phyloP scores from a whole-genome alignment of 1,139 yeast genomes.

The Candida buenavistaensis region DNA sequence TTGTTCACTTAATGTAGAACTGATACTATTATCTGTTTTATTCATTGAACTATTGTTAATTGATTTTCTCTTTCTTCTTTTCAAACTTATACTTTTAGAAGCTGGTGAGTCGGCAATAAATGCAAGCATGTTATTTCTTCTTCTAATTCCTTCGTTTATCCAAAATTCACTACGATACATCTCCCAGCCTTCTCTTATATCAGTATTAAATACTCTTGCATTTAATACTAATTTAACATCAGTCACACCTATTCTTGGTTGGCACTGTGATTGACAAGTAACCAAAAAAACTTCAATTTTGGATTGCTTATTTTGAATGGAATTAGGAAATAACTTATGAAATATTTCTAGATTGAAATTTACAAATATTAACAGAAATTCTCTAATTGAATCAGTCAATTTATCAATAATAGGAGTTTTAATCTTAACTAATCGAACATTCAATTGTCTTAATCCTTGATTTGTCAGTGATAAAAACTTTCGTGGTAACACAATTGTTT shows the following conservation, averaged over 20 bases:
- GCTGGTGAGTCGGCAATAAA: slow-evolving; percentile 24
- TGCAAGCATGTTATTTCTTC: slow-evolving; percentile 49
- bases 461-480: slow-evolving; percentile 77
- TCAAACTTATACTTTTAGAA: slow-evolving; percentile 18
- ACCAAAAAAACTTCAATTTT: slow-evolving; percentile 44
- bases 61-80: slow-evolving; percentile 39
- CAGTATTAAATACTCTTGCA: slow-evolving; percentile 79
- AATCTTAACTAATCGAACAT: slow-evolving; percentile 73
- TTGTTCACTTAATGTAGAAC: slow-evolving; percentile 26
- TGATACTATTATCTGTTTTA: slow-evolving; percentile 19
- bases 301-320: slow-evolving; percentile 32
- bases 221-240: slow-evolving; percentile 73
- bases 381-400: slow-evolving; percentile 46
- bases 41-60: neutral
- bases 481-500: slow-evolving; percentile 82
- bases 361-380: slow-evolving; percentile 34
- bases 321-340: slow-evolving; percentile 38
- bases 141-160: slow-evolving; percentile 78
- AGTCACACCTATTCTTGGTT: slow-evolving; percentile 46
- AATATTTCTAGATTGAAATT: slow-evolving; percentile 28
- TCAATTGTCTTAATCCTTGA: slow-evolving; percentile 82
- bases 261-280: slow-evolving; percentile 46
- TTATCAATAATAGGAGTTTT: slow-evolving; percentile 57
- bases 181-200: slow-evolving; percentile 94
- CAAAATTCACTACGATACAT: slow-evolving; percentile 90